Evolutionary conservation across 1,284 basidiomycete genomes (phyloP).

Genomic region (Cutaneotrichosporon sp.): DNA sequence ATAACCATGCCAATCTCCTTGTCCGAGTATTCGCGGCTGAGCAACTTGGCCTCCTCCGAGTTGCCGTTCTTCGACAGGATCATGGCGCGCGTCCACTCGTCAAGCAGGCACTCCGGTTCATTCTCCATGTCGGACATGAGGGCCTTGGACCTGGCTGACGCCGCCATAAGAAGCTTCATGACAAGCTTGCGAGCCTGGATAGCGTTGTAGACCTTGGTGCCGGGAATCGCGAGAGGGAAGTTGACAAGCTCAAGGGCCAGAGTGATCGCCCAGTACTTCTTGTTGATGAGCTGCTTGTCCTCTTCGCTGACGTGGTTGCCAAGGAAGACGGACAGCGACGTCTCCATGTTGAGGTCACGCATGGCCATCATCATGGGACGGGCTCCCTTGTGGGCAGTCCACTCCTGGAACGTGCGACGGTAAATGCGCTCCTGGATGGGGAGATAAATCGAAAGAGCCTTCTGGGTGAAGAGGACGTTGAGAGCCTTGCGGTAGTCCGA

Average conservation of each 20-base stretch:
- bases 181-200: constrained; percentile 88
- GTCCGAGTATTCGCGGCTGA: constrained; percentile 76
- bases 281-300: constrained; percentile 73
- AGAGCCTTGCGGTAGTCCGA: constrained; percentile 90
- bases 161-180: constrained; percentile 74
- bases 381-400: constrained; percentile 55
- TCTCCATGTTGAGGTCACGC: constrained; percentile 95
- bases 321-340: constrained; percentile 91
- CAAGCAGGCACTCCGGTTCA: constrained; percentile 83
- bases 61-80: constrained; percentile 56
- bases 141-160: constrained; percentile 73
- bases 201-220: constrained; percentile 93
- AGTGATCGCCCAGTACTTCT: constrained; percentile 96
- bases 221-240: constrained; percentile 92
- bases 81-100: constrained; percentile 83
- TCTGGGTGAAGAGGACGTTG: constrained; percentile 89
- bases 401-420: constrained; percentile 66
- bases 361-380: constrained; percentile 81
- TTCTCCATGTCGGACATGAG: constrained; percentile 69
- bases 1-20: constrained; percentile 95
- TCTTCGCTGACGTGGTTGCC: constrained; percentile 80
- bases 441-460: constrained; percentile 86
- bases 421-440: constrained; percentile 80
- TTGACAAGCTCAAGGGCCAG: constrained; percentile 95
- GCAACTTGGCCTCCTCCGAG: constrained; percentile 52